These are phyloP conservation scores for Solanum hybrid DNA, from an alignment of 305 asterid species.

Conservation along the genomic window DNA sequence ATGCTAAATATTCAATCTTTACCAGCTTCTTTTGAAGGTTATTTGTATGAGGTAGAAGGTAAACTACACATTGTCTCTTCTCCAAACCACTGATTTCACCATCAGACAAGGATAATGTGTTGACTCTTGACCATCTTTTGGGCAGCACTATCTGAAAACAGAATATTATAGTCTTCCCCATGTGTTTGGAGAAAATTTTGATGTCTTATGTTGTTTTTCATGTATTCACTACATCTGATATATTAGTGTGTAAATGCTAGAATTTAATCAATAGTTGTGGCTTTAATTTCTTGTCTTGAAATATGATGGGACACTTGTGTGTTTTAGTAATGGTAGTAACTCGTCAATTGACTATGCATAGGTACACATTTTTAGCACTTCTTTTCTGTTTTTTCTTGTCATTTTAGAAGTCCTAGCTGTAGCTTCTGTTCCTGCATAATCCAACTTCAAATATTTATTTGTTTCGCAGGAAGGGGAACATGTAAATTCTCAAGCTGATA, in stretches of 20 bases:
- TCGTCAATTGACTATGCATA: neutral
- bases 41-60: neutral
- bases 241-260: neutral
- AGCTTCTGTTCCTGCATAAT: neutral
- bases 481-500: conserved; percentile 24
- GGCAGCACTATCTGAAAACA: neutral
- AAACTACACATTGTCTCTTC: neutral
- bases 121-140: neutral
- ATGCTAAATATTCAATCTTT: neutral
- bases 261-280: neutral
- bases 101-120: neutral
- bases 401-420: neutral
- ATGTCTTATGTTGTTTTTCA: neutral
- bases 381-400: neutral
- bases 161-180: neutral
- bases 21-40: neutral
- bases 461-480: conserved; percentile 39
- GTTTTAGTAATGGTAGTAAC: neutral
- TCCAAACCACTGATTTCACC: neutral
- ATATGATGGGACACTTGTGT: neutral
- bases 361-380: neutral
- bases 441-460: neutral
- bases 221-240: neutral
- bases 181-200: neutral
- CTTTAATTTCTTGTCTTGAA: neutral